phyloP scores from a whole-genome alignment of 768 basidiomycete species.

The Hericium erinaceus region DNA sequence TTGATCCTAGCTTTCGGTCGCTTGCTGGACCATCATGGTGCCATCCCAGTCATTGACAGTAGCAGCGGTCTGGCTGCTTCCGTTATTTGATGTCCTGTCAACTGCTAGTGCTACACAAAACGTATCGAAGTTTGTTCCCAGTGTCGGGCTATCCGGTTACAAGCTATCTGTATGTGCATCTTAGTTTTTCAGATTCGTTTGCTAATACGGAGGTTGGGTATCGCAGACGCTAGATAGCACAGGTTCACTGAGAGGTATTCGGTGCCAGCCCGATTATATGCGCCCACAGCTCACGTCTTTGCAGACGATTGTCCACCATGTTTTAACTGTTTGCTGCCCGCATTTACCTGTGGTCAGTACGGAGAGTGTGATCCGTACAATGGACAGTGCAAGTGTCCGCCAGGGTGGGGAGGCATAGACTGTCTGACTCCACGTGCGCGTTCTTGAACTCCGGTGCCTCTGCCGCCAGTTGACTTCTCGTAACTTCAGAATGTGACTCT shows the following conservation, averaged over 20 bases:
- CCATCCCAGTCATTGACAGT: not conserved
- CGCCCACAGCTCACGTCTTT: too few relatives aligned
- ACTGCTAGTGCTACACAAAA: not conserved
- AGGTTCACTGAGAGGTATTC: not conserved
- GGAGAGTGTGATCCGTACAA: conserved; percentile 86
- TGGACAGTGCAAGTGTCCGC: conserved; percentile 93
- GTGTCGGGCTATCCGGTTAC: not conserved
- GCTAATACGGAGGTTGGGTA: not conserved
- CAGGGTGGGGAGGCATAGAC: conserved; percentile 97
- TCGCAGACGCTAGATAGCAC: not conserved
- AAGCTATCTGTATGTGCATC: not conserved
- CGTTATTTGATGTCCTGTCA: not conserved
- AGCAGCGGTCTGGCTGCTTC: not conserved
- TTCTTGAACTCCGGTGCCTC: not conserved
- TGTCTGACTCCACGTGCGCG: conserved; percentile 84
- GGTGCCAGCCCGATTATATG: too few relatives aligned
- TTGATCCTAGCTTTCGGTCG: not conserved
- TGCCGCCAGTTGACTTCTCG: too few relatives aligned
- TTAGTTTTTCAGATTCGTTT: not conserved
- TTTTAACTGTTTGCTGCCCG: conserved; percentile 93
- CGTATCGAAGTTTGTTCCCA: not conserved
- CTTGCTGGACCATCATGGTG: not conserved
- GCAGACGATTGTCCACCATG: conserved; percentile 64
- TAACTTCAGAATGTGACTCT: conserved; percentile 76
- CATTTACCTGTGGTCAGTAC: conserved; percentile 87